These are phyloP conservation scores for Sonneratia caseolaris DNA, from an alignment of 345 rosid genomes.

Conservation along the genomic window DNA sequence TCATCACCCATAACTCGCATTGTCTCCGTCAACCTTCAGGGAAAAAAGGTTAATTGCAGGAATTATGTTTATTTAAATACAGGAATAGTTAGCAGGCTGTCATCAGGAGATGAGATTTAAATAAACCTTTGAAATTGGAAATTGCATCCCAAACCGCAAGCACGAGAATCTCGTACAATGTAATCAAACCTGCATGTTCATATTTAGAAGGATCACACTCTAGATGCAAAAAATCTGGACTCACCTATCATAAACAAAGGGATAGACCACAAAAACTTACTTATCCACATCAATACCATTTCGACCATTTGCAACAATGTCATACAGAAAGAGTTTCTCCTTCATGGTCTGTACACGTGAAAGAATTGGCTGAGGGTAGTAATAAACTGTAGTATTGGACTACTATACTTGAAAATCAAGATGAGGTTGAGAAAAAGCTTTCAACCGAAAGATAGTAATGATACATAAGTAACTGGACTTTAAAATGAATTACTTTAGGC, in stretches of 20 bases:
- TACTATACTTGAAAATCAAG: neutral
- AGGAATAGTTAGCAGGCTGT: neutral
- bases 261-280: conserved; percentile 20
- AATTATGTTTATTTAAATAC: neutral
- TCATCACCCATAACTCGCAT: conserved; percentile 86
- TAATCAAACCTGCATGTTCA: conserved; percentile 70
- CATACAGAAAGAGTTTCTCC: conserved; percentile 79
- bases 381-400: neutral
- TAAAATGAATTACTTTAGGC: conserved; percentile 33
- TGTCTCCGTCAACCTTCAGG: conserved; percentile 71
- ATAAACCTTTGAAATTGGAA: conserved; percentile 72
- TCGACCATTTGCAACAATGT: conserved; percentile 96
- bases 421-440: neutral
- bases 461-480: neutral
- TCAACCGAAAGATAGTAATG: neutral
- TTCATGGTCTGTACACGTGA: conserved; percentile 26
- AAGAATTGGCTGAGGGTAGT: neutral
- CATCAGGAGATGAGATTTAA: conserved; percentile 12
- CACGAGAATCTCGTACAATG: conserved; percentile 82
- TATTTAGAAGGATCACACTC: conserved; percentile 1
- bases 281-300: conserved; percentile 97
- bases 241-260: neutral
- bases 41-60: conserved; percentile 7
- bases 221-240: neutral
- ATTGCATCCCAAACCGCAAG: conserved; percentile 82